Evolutionary conservation across 306 rosid species (phyloP).

Genomic region (Castanea crenata): DNA sequence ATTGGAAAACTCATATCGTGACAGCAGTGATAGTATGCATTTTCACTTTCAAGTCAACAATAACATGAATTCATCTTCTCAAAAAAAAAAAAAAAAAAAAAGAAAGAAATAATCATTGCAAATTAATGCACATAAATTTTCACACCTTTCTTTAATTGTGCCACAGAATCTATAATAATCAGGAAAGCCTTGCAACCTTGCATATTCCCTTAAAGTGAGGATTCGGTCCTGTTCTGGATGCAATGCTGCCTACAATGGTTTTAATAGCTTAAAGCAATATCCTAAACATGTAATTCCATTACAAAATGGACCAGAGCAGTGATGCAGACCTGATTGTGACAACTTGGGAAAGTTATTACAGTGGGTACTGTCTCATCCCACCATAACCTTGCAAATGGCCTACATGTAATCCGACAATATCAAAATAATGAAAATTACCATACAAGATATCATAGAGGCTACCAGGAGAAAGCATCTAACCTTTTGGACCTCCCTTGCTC

Average conservation of each 20-base stretch:
- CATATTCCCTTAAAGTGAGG: constrained; percentile 71
- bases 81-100: background rate
- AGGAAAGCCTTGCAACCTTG: constrained; percentile 96
- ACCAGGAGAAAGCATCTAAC: constrained; percentile 32
- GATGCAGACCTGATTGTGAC: constrained; percentile 62
- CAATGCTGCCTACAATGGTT: constrained; percentile 49
- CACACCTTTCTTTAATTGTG: constrained; percentile 68
- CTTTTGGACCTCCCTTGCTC: constrained; percentile 82
- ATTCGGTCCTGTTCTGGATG: constrained; percentile 89
- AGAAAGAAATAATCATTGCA: too few relatives aligned
- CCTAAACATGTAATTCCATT: constrained; percentile 11
- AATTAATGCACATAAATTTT: background rate
- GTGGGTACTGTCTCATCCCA: constrained; percentile 97
- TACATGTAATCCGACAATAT: constrained; percentile 16
- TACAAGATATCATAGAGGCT: background rate
- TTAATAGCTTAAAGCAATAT: background rate
- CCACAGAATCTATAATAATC: constrained; percentile 73
- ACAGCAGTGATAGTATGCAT: background rate
- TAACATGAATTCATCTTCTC: background rate
- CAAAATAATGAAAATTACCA: background rate
- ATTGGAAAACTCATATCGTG: background rate
- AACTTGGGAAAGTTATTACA: constrained; percentile 68
- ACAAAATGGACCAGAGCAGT: constrained; percentile 20
- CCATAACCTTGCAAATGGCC: constrained; percentile 91
- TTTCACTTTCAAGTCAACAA: too few relatives aligned